Percentiles rank a stretch among this genome's conserved stretches.
These are phyloP conservation scores for Pouteria glomerata DNA, from an alignment of 148 eudicot genomes.

Conservation along the genomic window DNA sequence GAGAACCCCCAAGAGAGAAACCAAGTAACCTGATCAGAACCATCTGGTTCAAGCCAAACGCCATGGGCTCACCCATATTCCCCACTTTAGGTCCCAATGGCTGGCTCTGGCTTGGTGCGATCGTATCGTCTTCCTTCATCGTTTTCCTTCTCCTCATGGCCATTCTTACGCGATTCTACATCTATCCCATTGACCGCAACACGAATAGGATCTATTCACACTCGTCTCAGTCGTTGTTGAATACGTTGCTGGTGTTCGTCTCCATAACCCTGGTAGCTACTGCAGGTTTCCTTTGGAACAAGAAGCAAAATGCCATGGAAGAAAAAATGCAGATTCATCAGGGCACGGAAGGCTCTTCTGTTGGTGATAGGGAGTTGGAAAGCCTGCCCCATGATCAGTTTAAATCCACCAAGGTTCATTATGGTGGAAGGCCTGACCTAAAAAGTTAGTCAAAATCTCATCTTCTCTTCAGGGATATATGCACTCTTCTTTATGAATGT, in stretches of 20 bases:
- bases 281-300: conserved; percentile 45
- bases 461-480: too few species aligned
- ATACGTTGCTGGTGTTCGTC: conserved; percentile 40
- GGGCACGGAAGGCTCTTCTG: conserved; percentile 34
- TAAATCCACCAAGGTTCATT: conserved; percentile 48
- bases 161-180: conserved; percentile 51
- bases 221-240: conserved; percentile 21
- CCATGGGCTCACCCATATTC: conserved; percentile 32
- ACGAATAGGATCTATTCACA: conserved; percentile 32
- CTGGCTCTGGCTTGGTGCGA: conserved; percentile 70
- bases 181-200: conserved; percentile 65
- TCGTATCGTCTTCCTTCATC: conserved; percentile 56
- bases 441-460: conserved; percentile 76
- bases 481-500: too few species aligned
- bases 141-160: conserved; percentile 54
- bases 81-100: conserved; percentile 46
- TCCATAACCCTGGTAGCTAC: conserved; percentile 30
- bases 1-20: conserved; percentile 20
- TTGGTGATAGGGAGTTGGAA: conserved; percentile 62
- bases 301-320: conserved; percentile 38
- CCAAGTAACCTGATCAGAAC: conserved; percentile 20
- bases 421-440: conserved; percentile 74
- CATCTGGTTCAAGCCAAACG: conserved; percentile 45
- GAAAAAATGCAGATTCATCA: conserved; percentile 30
- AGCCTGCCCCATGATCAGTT: conserved; percentile 53